Evolutionary conservation across 106 monocot species (phyloP), one percentile per base, ranked within the genome.

Genomic region (Acorus gramineus): DNA sequence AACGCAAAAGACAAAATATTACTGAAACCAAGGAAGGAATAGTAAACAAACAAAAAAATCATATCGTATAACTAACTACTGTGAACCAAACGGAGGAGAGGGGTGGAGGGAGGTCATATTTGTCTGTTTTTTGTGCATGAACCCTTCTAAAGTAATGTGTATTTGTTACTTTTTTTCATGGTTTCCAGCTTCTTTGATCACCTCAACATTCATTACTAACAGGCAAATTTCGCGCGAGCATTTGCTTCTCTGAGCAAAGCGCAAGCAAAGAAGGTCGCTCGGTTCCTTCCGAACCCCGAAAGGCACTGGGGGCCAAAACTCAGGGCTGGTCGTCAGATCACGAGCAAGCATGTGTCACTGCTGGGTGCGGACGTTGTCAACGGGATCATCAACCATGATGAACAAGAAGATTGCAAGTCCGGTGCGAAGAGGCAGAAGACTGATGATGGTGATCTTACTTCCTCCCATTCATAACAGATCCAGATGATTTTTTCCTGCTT

Each of bases 281-380:
- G 93, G 10, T 93, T 83, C 60, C 83, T 83, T 57, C 89, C 89
- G 6, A 93, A 93, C 67, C 93, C 89, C 4, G 89, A 93, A 59
- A 69, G 79, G 56, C 80, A 89, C 47, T 93, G 93, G 93, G 93
- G 89, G 11, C 93, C 93, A 0, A 93, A 93, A 58, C 78, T 89
- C 42, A 82, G 78, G 65, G 93, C 93, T 2, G 93, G 93, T 5
- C 75, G 93, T 52, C 72, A 82, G 63, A 85, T 93, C 67, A 85
- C 88, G 44, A 85, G 85, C 74, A 93, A 93, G 74, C 89, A 93
- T 66, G 65, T 52, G 46, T 85, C 93, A 56, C 75, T 88, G 14
- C 51, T 85, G 58, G 85, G 85, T 11, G 60, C 69, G 0, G 61
- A 85, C 7, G 66, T 65, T 59, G 11, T 76, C 59, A 67, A 73